A percentile compares a stretch with the other conserved stretches of the same genome.
phyloP scores from a whole-genome alignment of 2,329 filamentous ascomycete genomes.

The Aspergillus pseudoglaucus region DNA sequence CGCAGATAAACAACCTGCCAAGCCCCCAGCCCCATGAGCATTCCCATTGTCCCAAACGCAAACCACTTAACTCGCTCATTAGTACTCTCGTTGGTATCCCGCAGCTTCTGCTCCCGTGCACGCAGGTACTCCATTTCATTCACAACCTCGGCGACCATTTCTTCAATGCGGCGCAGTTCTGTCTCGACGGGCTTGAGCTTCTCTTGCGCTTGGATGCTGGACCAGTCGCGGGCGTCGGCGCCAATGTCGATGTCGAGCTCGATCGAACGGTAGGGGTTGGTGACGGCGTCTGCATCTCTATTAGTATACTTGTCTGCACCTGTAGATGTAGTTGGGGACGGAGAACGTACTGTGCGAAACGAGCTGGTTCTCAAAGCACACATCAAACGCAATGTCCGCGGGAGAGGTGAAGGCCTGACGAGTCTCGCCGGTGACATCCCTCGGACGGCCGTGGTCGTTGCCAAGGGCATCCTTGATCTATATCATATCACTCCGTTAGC shows the following conservation, averaged over 20 bases:
- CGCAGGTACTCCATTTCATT: constrained; percentile 95
- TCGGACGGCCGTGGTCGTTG: constrained; percentile 90
- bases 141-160: constrained; percentile 82
- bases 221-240: constrained; percentile 97
- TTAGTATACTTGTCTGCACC: background rate
- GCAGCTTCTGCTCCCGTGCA: constrained; percentile 80
- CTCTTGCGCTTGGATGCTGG: constrained; percentile 88
- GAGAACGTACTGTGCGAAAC: constrained; percentile 54
- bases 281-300: constrained; percentile 26
- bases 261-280: constrained; percentile 59
- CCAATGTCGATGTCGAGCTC: constrained; percentile 96
- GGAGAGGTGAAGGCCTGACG: constrained; percentile 91
- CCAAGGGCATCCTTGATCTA: constrained; percentile 93
- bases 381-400: constrained; percentile 85
- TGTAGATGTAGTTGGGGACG: background rate
- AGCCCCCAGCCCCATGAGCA: constrained; percentile 78
- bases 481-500: background rate
- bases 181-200: constrained; percentile 97
- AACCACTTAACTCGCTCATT: constrained; percentile 99
- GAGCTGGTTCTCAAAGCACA: constrained; percentile 87
- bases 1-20: constrained; percentile 98
- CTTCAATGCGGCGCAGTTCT: constrained; percentile 86
- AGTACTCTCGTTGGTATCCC: constrained; percentile 99
- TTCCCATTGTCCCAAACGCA: constrained; percentile 84
- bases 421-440: constrained; percentile 85